Evolutionary conservation across 2,329 filamentous ascomycete species (phyloP).

Genomic region (Aureobasidium mangrovei): DNA sequence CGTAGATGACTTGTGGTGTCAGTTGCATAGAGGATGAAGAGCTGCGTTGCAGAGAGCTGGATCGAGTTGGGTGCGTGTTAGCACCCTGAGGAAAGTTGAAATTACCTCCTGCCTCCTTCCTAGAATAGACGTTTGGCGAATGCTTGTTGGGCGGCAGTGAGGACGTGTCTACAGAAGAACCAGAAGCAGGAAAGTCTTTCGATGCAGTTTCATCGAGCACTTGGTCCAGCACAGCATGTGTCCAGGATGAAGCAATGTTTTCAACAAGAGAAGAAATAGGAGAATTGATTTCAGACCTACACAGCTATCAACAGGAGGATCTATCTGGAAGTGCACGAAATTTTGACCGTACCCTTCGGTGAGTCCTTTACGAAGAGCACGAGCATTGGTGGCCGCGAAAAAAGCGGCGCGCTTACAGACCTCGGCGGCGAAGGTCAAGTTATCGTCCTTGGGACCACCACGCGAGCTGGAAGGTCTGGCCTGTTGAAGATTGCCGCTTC

Average conservation of each 20-base stretch:
- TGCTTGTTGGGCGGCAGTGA: background rate
- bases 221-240: constrained; percentile 66
- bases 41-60: constrained; percentile 14
- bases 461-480: background rate
- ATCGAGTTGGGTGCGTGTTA: constrained; percentile 15
- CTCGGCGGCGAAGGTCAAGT: constrained; percentile 73
- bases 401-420: constrained; percentile 73
- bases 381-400: constrained; percentile 73
- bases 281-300: constrained; percentile 26
- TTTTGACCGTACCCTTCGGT: constrained; percentile 47
- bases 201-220: constrained; percentile 67
- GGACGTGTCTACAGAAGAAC: constrained; percentile 17
- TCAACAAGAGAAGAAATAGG: constrained; percentile 45
- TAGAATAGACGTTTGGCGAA: background rate
- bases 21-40: background rate
- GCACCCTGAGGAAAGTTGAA: constrained; percentile 19
- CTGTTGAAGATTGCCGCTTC: constrained; percentile 11
- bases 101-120: constrained; percentile 1
- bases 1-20: constrained; percentile 7
- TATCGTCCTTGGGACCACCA: constrained; percentile 42
- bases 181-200: constrained; percentile 56
- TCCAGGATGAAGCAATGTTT: constrained; percentile 69
- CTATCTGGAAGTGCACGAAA: background rate
- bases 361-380: constrained; percentile 72
- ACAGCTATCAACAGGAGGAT: constrained; percentile 18